These are phyloP conservation scores for Coemansia interrupta DNA, from an alignment of 192 early-diverging fungal genomes.

Conservation along the genomic window DNA sequence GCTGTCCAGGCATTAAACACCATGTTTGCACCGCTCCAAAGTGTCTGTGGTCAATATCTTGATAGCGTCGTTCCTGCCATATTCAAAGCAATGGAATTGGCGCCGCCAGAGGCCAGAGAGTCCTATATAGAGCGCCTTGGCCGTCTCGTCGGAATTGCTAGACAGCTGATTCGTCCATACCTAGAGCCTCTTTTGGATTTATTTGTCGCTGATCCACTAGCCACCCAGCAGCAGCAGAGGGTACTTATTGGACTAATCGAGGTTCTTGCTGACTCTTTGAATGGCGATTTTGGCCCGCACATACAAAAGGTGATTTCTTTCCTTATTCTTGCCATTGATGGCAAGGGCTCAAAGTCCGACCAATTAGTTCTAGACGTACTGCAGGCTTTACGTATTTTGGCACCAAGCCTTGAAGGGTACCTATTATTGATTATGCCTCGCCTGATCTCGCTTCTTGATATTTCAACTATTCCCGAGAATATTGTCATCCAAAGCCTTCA, in stretches of 20 bases:
- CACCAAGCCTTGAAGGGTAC: slow-evolving; percentile 86
- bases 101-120: slow-evolving; percentile 73
- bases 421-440: slow-evolving; percentile 86
- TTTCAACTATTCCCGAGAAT: slow-evolving; percentile 57
- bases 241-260: slow-evolving; percentile 84
- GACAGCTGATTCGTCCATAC: slow-evolving; percentile 86
- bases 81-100: slow-evolving; percentile 78
- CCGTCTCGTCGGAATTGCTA: slow-evolving; percentile 75
- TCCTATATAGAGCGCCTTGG: slow-evolving; percentile 90
- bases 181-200: slow-evolving; percentile 76
- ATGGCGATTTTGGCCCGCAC: slow-evolving; percentile 85
- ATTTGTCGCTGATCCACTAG: slow-evolving; percentile 67
- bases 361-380: slow-evolving; percentile 64
- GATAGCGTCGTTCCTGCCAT: slow-evolving; percentile 79
- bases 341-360: slow-evolving; percentile 68
- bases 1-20: slow-evolving; percentile 89
- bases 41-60: slow-evolving; percentile 14
- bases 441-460: slow-evolving; percentile 77
- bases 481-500: slow-evolving; percentile 65
- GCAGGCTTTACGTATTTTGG: slow-evolving; percentile 77
- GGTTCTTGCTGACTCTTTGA: slow-evolving; percentile 75
- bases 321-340: slow-evolving; percentile 81
- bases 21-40: slow-evolving; percentile 77
- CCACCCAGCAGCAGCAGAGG: slow-evolving; percentile 64
- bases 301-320: slow-evolving; percentile 76